Base-by-base conservation (phyloP, 1,284 basidiomycete species). In the Meripilus lineatus region DNA sequence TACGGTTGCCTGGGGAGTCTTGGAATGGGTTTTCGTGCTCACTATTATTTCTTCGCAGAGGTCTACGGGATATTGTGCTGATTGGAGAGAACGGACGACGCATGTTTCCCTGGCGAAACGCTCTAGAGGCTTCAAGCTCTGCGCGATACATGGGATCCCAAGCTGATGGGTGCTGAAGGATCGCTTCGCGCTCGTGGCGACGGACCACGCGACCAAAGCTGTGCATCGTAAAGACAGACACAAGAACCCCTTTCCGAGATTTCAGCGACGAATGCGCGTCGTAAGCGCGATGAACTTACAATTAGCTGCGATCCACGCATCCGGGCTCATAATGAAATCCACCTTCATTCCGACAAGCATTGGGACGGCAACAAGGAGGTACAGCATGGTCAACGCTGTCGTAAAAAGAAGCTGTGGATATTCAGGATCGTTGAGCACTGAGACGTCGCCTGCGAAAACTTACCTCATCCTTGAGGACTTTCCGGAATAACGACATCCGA, bases 171-270 rank as follows among this genome's bases (percentile, higher is more conserved):
- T 75, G 68, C 45, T 74, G 73, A 13, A 82, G 56, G 23, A 80
- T 58, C 1, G 71, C 70, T 46, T 84, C 81, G 33, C 71, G 63
- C 57, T 84, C 81, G 52, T 83, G 77, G n/a, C 81, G 72, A 15
- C 66, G 69, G 17, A 83, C 70, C 8, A 82, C 81, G 23, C 79
- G 71, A 33, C 73, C 68, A 55, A 80, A 81, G 56, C 77, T 82
- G 50, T 81, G 77, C 46, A 82, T 70, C 5, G 75, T 72, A 37
- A 81, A 64, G 13, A 76, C 37, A 1, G 81, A 83, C 21, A 81
- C 70, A 28, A 81, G 56, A 5, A 69, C 68, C 80, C 78, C 81
- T 82, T 51, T 14, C 8, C 15, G 35, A 26, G 44, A 28, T 21
- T 24, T 56, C 33, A 52, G 42, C 32, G 37, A 42, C 13, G 28